Conservation (phyloP, 441 rosid species). For the Brassica hybrid region DNA sequence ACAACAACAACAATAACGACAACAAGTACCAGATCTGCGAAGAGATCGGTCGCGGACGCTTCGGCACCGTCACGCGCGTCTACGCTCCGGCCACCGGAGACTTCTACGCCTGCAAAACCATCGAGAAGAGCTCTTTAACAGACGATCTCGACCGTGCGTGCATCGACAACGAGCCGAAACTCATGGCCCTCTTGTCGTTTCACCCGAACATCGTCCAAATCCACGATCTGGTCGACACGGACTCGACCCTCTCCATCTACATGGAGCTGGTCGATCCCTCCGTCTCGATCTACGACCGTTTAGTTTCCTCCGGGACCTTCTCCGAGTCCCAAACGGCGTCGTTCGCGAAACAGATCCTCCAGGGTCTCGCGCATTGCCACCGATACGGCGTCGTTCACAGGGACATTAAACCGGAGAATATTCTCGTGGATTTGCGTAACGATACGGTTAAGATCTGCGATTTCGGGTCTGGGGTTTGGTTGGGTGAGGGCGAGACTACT, state of each 20-base stretch:
- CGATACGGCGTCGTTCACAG: constrained; percentile 7
- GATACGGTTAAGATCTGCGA: constrained; percentile 57
- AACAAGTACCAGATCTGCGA: constrained; percentile 69
- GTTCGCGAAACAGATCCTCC: constrained; percentile 28
- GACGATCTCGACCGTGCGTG: constrained; percentile 78
- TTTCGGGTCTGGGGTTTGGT: constrained; percentile 67
- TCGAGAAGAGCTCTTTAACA: constrained; percentile 62
- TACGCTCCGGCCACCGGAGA: constrained; percentile 54
- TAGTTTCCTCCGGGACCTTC: constrained; percentile 42
- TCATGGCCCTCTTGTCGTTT: constrained; percentile 66
- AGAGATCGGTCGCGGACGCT: constrained; percentile 91
- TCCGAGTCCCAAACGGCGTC: constrained; percentile 56
- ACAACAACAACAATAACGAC: constrained; percentile 25
- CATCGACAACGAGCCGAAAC: constrained; percentile 70
- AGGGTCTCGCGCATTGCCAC: neutral
- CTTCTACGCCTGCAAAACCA: constrained; percentile 75
- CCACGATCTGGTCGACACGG: constrained; percentile 63
- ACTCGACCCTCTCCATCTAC: constrained; percentile 55
- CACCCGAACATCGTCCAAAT: constrained; percentile 74
- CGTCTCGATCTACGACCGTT: constrained; percentile 53
- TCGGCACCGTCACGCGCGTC: constrained; percentile 78
- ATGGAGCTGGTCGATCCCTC: constrained; percentile 76
- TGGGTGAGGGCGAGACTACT: constrained; percentile 44
- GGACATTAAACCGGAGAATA: constrained; percentile 5
- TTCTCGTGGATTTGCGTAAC: constrained; percentile 41